Evolutionary conservation across 208 protist species (phyloP), one percentile per base, ranked within the genome.

Genomic region (Naegleria gruberi): DNA sequence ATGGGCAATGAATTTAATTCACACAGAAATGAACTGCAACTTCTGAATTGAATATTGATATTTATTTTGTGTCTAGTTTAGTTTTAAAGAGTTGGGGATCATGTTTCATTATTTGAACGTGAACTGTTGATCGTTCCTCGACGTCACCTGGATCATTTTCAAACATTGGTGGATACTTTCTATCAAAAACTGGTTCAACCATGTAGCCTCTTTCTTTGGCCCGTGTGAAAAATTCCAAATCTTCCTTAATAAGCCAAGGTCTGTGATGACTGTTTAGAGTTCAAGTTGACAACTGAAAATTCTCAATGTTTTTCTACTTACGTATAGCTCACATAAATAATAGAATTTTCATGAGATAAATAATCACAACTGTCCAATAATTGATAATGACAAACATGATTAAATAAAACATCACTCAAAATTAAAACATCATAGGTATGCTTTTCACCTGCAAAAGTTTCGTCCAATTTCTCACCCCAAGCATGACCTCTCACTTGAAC

Each of bases 111-210:
- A 65, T 65, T 65, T 65, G 51, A 10, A 82, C 40, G 34, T 82
- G 74, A 10, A 82, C 74, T 40, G 74, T 82, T 3, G 34, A 43
- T 30, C 74, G 19, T 43, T 43, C 74, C 37, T 82, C 74, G 0
- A 43, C 74, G 17, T 82, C 74, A 43, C 74, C 74, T 40, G 82
- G 82, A 46, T 86, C 82, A 19, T 86, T 46, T 10, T 42, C 41
- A 86, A 86, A 86, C 82, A 86, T 86, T 30, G 43, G 30, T 47
- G 82, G 82, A 86, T 86, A 86, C 43, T 86, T 86, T 30, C 45
- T 26, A 6, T 46, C 82, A 30, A 47, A 86, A 30, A 46, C 43
- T 7, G 17, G 37, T 44, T 86, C 82, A 46, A 86, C 15, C 23
- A 7, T 17, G 15, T 45, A 46, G 34, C n/a, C 1, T 42, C 19